Conservation (phyloP, 2,329 filamentous ascomycete species). For the Fusarium neocosmosporiellum region DNA sequence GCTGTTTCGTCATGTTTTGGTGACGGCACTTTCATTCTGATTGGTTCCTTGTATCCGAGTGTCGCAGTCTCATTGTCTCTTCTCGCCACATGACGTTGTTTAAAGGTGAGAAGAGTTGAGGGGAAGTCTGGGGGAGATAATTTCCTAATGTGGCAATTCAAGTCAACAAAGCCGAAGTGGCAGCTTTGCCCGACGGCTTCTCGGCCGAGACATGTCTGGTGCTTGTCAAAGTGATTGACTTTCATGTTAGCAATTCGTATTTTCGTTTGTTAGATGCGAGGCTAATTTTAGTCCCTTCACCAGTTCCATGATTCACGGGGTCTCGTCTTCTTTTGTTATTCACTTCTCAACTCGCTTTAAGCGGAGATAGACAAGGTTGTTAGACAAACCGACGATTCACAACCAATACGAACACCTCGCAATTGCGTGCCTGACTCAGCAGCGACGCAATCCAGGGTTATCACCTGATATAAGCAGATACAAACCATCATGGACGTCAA, state of each 20-base stretch:
- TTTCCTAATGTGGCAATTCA: neutral
- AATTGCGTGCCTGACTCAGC: neutral
- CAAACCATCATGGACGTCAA: neutral
- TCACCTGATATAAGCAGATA: neutral
- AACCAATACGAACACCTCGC: neutral
- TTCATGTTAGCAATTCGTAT: neutral
- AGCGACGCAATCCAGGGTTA: neutral
- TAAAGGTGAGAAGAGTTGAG: neutral
- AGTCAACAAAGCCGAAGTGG: neutral
- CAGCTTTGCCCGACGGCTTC: neutral
- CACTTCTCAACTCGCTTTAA: neutral
- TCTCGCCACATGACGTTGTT: neutral
- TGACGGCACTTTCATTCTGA: neutral
- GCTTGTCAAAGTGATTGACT: neutral
- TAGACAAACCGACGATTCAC: neutral
- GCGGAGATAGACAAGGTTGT: neutral
- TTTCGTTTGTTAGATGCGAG: neutral
- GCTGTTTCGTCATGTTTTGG: neutral
- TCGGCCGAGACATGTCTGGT: conserved; percentile 3
- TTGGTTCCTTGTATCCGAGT: neutral
- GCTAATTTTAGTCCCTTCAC: neutral
- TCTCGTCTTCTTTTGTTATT: neutral
- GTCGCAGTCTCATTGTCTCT: neutral
- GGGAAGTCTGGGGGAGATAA: neutral
- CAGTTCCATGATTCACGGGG: neutral